These are phyloP conservation scores for Closterium sp. DNA, from an alignment of 139 green algal genomes.

Conservation along the genomic window DNA sequence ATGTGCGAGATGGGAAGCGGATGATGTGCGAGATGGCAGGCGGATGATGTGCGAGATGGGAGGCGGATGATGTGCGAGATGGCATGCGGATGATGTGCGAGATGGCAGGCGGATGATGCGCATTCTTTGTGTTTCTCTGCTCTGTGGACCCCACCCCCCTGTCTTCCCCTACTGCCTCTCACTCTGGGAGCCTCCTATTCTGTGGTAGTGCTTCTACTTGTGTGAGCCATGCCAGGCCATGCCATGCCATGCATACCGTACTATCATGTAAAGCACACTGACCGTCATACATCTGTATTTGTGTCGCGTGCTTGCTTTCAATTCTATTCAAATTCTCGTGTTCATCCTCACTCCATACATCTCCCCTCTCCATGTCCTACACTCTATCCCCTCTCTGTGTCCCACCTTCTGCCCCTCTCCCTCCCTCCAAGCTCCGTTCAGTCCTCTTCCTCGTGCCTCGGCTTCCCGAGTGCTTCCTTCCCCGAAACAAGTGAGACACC, in stretches of 20 bases:
- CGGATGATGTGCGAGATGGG: too few species aligned
- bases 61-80: too few species aligned
- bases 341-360: neutral
- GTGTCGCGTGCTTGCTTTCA: neutral
- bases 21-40: too few species aligned
- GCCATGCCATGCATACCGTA: neutral
- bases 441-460: neutral
- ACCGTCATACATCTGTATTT: neutral
- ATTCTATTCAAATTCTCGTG: neutral
- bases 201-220: too few species aligned
- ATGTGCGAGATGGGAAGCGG: too few species aligned
- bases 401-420: too few species aligned
- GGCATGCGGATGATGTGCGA: too few species aligned
- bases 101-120: too few species aligned
- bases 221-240: neutral
- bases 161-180: neutral
- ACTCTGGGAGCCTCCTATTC: too few species aligned
- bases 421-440: neutral
- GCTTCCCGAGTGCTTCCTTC: neutral
- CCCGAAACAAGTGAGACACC: neutral
- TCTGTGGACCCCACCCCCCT: neutral
- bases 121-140: too few species aligned
- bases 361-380: neutral
- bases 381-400: neutral
- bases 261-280: neutral